These are phyloP conservation scores for Kluyveromyces siamensis DNA, from an alignment of 805 yeast species.

Conservation along the genomic window DNA sequence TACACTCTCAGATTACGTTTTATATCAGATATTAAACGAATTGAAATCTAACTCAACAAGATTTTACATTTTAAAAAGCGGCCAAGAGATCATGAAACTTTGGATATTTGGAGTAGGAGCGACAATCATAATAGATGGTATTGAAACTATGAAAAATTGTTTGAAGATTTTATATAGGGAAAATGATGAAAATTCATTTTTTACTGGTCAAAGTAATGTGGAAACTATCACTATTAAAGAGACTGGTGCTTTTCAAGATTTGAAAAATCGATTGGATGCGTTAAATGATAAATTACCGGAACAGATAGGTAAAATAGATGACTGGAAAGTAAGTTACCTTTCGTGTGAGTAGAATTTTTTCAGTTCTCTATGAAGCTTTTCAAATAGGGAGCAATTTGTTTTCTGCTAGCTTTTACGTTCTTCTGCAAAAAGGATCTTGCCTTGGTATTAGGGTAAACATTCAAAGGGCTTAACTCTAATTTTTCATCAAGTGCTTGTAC, in stretches of 20 bases:
- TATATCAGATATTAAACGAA: constrained; percentile 14
- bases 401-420: constrained; percentile 62
- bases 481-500: constrained; percentile 11
- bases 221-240: constrained; percentile 12
- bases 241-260: constrained; percentile 9
- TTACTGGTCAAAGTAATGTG: constrained; percentile 9
- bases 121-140: constrained; percentile 9
- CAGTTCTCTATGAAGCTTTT: neutral
- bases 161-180: constrained; percentile 19
- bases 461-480: constrained; percentile 9
- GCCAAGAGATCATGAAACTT: constrained; percentile 6
- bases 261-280: constrained; percentile 7
- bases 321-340: constrained; percentile 20
- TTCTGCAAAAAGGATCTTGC: constrained; percentile 34
- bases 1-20: constrained; percentile 16
- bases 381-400: constrained; percentile 68
- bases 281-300: constrained; percentile 11
- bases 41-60: constrained; percentile 19
- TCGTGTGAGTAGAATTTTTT: neutral
- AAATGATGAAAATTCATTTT: neutral
- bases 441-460: constrained; percentile 2
- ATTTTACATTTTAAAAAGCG: constrained; percentile 10
- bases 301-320: constrained; percentile 5
- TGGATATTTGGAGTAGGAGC: constrained; percentile 25
- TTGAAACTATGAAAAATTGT: constrained; percentile 7